Conservation (phyloP, 768 basidiomycete species). For the Mycena galopus region DNA sequence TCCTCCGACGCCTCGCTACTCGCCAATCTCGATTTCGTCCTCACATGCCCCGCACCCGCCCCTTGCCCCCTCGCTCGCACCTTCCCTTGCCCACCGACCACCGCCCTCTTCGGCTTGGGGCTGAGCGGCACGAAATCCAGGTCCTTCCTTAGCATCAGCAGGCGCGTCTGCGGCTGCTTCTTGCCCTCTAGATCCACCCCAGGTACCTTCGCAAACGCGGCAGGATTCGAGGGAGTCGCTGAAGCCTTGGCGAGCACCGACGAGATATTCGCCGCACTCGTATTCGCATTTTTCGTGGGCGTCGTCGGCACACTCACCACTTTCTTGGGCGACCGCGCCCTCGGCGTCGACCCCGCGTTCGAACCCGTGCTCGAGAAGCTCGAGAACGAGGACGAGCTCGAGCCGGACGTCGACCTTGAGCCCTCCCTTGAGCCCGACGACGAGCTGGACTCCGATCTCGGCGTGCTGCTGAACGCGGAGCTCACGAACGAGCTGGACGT, state of each 20-base stretch:
- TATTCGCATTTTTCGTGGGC: too few relatives aligned
- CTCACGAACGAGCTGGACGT: constrained; percentile 35
- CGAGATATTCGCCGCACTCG: too few relatives aligned
- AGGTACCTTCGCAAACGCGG: too few relatives aligned
- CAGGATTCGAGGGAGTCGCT: too few relatives aligned
- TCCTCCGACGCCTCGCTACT: constrained; percentile 5
- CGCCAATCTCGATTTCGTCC: constrained; percentile 30
- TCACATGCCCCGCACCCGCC: neutral
- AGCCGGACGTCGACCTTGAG: constrained; percentile 46
- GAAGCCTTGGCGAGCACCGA: too few relatives aligned
- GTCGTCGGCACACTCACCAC: too few relatives aligned
- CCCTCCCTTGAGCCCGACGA: too few relatives aligned
- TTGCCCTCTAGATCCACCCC: constrained; percentile 47
- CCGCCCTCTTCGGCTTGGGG: constrained; percentile 67
- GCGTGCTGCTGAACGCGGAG: neutral
- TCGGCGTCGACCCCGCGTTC: constrained; percentile 54
- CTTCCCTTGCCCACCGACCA: constrained; percentile 19
- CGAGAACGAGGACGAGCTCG: too few relatives aligned
- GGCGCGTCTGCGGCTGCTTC: constrained; percentile 54
- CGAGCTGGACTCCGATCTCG: neutral
- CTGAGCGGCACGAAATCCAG: constrained; percentile 82
- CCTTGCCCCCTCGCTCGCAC: constrained; percentile 23
- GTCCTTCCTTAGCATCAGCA: constrained; percentile 78
- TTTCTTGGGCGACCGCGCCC: constrained; percentile 56
- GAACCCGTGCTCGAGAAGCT: too few relatives aligned